These are phyloP conservation scores for Fusarium protoensiforme DNA, from an alignment of 2,329 filamentous ascomycete species.

Conservation along the genomic window DNA sequence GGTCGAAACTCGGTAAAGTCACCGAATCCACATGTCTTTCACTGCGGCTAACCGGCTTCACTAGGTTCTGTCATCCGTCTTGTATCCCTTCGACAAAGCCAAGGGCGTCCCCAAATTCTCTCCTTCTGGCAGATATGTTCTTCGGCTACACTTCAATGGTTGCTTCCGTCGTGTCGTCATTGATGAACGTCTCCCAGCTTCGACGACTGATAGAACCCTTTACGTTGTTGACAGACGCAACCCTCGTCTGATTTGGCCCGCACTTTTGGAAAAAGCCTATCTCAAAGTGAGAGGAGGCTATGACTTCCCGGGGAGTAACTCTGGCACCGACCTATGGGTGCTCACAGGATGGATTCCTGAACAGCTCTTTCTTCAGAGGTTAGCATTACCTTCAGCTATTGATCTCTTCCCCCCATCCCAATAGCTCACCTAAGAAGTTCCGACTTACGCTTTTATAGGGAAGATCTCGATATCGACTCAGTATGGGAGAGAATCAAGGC, in stretches of 20 bases:
- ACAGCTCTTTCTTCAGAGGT: constrained; percentile 89
- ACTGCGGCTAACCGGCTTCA: background rate
- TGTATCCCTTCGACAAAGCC: constrained; percentile 78
- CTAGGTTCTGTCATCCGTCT: constrained; percentile 75
- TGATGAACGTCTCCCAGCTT: constrained; percentile 87
- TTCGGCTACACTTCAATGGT: constrained; percentile 96
- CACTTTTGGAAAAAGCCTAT: constrained; percentile 94
- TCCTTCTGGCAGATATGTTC: constrained; percentile 86
- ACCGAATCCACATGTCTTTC: background rate
- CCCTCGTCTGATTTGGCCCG: constrained; percentile 87
- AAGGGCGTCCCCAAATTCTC: constrained; percentile 72
- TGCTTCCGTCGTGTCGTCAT: constrained; percentile 88
- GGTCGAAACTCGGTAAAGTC: constrained; percentile 73
- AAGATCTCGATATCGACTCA: constrained; percentile 79
- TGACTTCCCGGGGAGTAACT: constrained; percentile 97
- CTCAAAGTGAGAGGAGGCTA: constrained; percentile 95
- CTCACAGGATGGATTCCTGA: constrained; percentile 97
- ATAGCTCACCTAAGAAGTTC: background rate
- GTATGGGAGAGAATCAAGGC: constrained; percentile 83
- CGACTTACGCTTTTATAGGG: constrained; percentile 57
- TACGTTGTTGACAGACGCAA: constrained; percentile 91
- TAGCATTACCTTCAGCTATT: constrained; percentile 27
- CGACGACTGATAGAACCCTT: constrained; percentile 78
- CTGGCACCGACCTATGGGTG: constrained; percentile 92
- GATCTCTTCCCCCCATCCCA: background rate